phyloP scores from a whole-genome alignment of 106 monocot species.

The Allium cepa region DNA sequence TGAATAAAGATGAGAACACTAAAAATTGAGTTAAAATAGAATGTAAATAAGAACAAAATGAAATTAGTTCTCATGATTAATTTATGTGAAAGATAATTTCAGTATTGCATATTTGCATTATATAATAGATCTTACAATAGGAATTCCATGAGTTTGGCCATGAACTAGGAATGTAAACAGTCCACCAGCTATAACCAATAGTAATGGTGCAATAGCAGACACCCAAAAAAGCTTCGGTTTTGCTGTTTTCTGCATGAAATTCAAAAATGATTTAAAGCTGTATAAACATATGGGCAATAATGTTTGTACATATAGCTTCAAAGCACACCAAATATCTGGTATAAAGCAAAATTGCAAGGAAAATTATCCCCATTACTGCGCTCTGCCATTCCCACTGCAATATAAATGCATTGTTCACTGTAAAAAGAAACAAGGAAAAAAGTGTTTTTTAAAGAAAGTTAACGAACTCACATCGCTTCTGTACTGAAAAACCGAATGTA shows the following conservation, averaged over 20 bases:
- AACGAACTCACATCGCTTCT: slow-evolving; percentile 10
- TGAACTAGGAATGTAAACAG: slow-evolving; percentile 42
- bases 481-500: slow-evolving; percentile 8
- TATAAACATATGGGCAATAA: too few species aligned
- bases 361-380: slow-evolving; percentile 51
- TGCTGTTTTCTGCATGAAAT: slow-evolving; percentile 40
- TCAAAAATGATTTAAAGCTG: not conserved
- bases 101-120: too few species aligned
- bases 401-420: not conserved
- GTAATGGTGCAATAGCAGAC: slow-evolving; percentile 54
- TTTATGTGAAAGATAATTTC: too few species aligned
- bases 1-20: too few species aligned
- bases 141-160: slow-evolving; percentile 63
- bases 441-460: not conserved
- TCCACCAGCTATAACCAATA: slow-evolving; percentile 61
- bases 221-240: slow-evolving; percentile 64
- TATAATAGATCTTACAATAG: slow-evolving; percentile 21
- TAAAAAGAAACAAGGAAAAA: not conserved
- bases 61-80: too few species aligned
- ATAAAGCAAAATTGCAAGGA: slow-evolving; percentile 42
- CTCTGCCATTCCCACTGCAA: slow-evolving; percentile 88
- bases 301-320: not conserved
- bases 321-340: slow-evolving; percentile 50
- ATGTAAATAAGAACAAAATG: too few species aligned
- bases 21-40: too few species aligned